These are phyloP conservation scores for Fonsecaea multimorphosa DNA, from an alignment of 2,329 filamentous ascomycete genomes.

Conservation along the genomic window DNA sequence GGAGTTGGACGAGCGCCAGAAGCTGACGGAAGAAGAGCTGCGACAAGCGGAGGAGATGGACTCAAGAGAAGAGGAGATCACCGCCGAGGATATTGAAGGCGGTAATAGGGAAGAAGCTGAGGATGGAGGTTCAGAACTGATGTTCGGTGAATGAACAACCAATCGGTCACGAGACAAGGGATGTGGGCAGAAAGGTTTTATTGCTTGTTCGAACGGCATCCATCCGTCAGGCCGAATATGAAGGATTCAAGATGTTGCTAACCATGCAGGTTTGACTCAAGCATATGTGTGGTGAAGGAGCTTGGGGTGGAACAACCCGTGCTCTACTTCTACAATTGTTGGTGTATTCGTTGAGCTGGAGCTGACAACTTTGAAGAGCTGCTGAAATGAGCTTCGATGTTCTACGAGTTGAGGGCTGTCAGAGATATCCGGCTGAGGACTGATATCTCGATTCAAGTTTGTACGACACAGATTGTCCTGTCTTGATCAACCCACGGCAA, in stretches of 20 bases:
- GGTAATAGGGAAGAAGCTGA: neutral
- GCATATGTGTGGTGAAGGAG: neutral
- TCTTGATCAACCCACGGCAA: too few relatives aligned
- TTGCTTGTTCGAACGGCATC: neutral
- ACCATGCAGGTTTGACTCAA: neutral
- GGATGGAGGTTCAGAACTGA: neutral
- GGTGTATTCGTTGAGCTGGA: neutral
- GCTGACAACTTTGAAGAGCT: neutral
- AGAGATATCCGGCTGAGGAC: too few relatives aligned
- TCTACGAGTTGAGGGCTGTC: too few relatives aligned
- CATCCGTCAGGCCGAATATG: too few relatives aligned
- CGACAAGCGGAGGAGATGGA: slow-evolving; percentile 54
- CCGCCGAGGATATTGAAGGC: neutral
- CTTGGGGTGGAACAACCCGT: neutral
- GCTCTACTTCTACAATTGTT: neutral
- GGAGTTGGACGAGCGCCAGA: slow-evolving; percentile 19
- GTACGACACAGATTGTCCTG: too few relatives aligned
- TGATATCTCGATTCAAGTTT: neutral
- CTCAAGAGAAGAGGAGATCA: slow-evolving; percentile 37
- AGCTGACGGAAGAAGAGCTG: slow-evolving; percentile 64
- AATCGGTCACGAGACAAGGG: neutral
- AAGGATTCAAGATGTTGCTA: neutral
- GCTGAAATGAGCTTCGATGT: too few relatives aligned
- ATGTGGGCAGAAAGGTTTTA: too few relatives aligned
- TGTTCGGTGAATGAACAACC: neutral